Conservation (phyloP, 129 eudicot genomes). For the Tagetes erecta region DNA sequence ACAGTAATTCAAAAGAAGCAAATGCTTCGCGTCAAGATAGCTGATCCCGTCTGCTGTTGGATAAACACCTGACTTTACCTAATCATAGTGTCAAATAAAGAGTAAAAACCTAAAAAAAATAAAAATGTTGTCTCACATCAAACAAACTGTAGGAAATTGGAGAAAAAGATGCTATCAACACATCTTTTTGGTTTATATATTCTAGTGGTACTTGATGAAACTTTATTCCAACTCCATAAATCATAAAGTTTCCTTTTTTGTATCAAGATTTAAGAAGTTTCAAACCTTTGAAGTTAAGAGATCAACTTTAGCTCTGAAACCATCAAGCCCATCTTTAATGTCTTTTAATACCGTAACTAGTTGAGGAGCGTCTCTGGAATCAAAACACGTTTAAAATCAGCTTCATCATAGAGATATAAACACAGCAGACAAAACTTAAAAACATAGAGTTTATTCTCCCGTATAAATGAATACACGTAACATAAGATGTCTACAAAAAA, state of each 20-base stretch:
- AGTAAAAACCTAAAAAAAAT: neutral
- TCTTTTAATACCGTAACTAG: slow-evolving; percentile 67
- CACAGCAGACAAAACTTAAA: neutral
- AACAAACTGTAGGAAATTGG: neutral
- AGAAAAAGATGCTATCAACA: too few species aligned
- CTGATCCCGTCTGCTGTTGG: slow-evolving; percentile 87
- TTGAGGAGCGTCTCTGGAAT: slow-evolving; percentile 69
- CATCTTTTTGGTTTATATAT: neutral
- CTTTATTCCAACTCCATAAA: neutral
- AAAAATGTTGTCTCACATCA: neutral
- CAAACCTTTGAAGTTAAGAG: slow-evolving; percentile 65
- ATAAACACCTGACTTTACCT: slow-evolving; percentile 72
- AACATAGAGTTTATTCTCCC: neutral
- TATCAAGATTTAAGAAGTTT: neutral
- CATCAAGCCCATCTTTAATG: slow-evolving; percentile 78
- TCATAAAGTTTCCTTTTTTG: neutral
- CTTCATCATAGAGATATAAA: neutral
- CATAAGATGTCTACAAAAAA: neutral
- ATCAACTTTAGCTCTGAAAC: slow-evolving; percentile 57
- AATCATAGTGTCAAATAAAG: slow-evolving; percentile 10
- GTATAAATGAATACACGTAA: neutral
- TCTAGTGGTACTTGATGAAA: neutral
- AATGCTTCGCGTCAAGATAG: slow-evolving; percentile 88
- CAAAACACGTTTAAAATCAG: slow-evolving; percentile 16
- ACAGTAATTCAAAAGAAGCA: slow-evolving; percentile 83